Evolutionary conservation across 129 eudicot species (phyloP), one percentile per base, ranked within the genome.

Genomic region (Centaurea solstitialis): DNA sequence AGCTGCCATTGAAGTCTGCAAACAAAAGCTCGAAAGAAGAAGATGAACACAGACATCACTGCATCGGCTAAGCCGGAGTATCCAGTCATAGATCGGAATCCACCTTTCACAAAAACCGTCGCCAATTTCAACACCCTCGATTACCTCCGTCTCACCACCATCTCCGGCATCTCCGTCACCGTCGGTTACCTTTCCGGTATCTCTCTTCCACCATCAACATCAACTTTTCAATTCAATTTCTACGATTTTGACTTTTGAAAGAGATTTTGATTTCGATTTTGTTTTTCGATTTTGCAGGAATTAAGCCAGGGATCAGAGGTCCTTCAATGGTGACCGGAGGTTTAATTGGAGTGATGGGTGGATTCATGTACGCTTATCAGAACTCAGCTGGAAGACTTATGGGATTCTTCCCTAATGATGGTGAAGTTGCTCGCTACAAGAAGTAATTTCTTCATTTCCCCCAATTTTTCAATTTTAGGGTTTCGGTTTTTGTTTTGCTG

Each of bases 311-410:
- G 68, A 95, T 95, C 50, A 89, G 86, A 72, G 99, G 99, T 21
- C 99, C 98, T 6, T 95, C 98, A 2, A 95, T 92, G 98, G 98
- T 95, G 78, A 95, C 97, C 3, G 99, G 99, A 1, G 99, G 99
- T 22, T 70, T 95, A 68, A 95, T 95, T 15, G 99, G 99, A 9
- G 66, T 95, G 12, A 76, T 95, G 93, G 97, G 99, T n/a, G 99
- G 99, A 15, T 95, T 95, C 82, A 95, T 95, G 97, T 92, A 92
- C 67, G 99, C 99, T 0, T 92, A 92, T 71, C 97, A 95, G 90
- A 95, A 94, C 77, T 94, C 97, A 7, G 93, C 92, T 67, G 99
- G 99, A 39, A 81, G 99, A 70, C 90, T 94, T 18, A 95, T 95
- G 99, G 99, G 98, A 0, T 95, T 95, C 81, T 95, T 95, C 80